Conservation (phyloP, 495 filamentous ascomycete species). For the Umbilicaria muhlenbergii region DNA sequence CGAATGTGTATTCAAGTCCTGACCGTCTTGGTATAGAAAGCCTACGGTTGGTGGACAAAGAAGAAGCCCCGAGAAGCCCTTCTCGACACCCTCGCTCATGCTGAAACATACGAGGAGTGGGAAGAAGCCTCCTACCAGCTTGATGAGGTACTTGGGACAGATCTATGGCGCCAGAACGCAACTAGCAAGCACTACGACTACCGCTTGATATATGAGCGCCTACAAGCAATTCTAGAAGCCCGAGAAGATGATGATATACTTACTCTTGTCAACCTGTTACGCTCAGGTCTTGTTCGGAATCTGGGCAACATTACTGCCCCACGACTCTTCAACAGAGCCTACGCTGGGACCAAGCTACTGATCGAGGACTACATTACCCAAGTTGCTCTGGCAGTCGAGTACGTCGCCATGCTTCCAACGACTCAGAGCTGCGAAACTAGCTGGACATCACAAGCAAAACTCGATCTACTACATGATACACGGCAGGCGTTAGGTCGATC, state of each 20-base stretch:
- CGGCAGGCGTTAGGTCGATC: constrained; percentile 80
- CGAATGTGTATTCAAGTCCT: neutral
- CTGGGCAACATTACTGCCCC: constrained; percentile 77
- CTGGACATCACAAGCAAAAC: constrained; percentile 69
- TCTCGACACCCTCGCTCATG: constrained; percentile 41
- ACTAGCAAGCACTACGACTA: constrained; percentile 79
- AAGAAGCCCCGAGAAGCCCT: constrained; percentile 37
- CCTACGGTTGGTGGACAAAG: constrained; percentile 36
- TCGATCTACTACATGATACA: constrained; percentile 80
- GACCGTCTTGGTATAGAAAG: constrained; percentile 23
- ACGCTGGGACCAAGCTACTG: constrained; percentile 75
- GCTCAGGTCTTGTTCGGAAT: constrained; percentile 78
- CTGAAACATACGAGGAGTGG: constrained; percentile 68
- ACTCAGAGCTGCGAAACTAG: constrained; percentile 33
- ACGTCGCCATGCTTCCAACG: constrained; percentile 60
- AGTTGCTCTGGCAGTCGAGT: constrained; percentile 62
- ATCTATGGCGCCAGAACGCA: constrained; percentile 78
- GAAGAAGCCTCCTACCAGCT: constrained; percentile 64
- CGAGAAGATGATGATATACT: constrained; percentile 65
- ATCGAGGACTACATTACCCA: constrained; percentile 87
- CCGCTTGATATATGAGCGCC: constrained; percentile 63
- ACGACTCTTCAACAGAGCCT: constrained; percentile 72
- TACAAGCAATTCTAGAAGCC: constrained; percentile 54
- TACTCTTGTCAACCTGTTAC: constrained; percentile 60
- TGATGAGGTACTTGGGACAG: constrained; percentile 60